These are phyloP conservation scores for Tetramitus jugosus DNA, from an alignment of 208 protist genomes.

Conservation along the genomic window DNA sequence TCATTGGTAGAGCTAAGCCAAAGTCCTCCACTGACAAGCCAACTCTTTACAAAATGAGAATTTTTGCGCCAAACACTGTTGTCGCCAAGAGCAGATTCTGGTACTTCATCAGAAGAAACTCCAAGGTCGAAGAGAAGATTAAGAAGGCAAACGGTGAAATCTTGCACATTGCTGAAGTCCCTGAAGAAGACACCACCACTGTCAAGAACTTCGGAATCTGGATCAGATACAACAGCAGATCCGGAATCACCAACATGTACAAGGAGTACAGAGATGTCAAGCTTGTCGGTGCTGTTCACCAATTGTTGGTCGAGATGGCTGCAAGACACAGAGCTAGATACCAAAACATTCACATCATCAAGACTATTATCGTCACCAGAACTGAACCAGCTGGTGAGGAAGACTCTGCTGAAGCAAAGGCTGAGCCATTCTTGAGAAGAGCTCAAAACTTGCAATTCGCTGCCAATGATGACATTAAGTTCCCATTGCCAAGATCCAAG, in stretches of 20 bases:
- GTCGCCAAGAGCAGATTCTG: constrained; percentile 97
- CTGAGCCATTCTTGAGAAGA: too few relatives aligned
- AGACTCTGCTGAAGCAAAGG: too few relatives aligned
- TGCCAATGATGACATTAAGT: too few relatives aligned
- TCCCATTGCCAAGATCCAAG: too few relatives aligned
- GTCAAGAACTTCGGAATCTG: constrained; percentile 98
- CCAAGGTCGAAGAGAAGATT: constrained; percentile 91
- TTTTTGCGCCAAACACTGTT: constrained; percentile 96
- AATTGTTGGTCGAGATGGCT: constrained; percentile 94
- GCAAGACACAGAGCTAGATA: constrained; percentile 87
- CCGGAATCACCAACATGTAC: constrained; percentile 97
- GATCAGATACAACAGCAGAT: constrained; percentile 95
- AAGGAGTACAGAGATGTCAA: constrained; percentile 97
- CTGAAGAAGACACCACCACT: constrained; percentile 78
- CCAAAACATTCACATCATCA: constrained; percentile 90
- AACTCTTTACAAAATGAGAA: constrained; percentile 94
- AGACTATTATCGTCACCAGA: too few relatives aligned
- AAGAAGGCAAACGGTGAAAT: constrained; percentile 96
- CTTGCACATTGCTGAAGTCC: constrained; percentile 78
- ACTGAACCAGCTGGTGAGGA: too few relatives aligned
- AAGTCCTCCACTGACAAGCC: constrained; percentile 75
- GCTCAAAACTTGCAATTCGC: too few relatives aligned
- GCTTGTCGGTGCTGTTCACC: constrained; percentile 84
- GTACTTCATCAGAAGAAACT: constrained; percentile 85
- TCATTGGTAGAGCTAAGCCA: constrained; percentile 85